These are phyloP conservation scores for Gomphus bonarii DNA, from an alignment of 1,284 basidiomycete genomes.

Conservation along the genomic window DNA sequence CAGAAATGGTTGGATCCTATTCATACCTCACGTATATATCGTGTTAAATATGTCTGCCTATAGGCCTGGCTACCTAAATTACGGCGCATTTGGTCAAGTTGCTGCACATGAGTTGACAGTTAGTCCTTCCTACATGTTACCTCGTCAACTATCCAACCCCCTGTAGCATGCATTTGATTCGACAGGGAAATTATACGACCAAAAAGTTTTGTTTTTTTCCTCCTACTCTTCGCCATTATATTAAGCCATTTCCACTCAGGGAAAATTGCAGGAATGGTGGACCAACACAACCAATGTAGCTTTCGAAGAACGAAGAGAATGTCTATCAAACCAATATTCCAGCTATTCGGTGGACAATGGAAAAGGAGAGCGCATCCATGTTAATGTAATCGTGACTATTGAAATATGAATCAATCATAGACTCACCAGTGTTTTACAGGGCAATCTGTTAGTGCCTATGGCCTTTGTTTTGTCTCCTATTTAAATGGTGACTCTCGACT, in stretches of 20 bases:
- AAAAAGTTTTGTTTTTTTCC: conserved; percentile 23
- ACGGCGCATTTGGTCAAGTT: conserved; percentile 85
- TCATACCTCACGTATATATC: background rate
- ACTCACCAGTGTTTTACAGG: conserved; percentile 30
- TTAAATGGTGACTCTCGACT: conserved; percentile 8
- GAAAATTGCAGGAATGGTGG: conserved; percentile 86
- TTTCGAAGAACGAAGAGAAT: conserved; percentile 78
- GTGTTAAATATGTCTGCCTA: conserved; percentile 3
- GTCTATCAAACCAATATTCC: conserved; percentile 85
- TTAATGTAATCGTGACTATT: conserved; percentile 55
- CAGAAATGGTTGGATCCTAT: conserved; percentile 54
- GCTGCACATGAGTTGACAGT: conserved; percentile 86
- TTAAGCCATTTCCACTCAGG: conserved; percentile 23
- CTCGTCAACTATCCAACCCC: conserved; percentile 4
- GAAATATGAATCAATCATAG: background rate
- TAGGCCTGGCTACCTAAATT: conserved; percentile 82
- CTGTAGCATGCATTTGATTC: conserved; percentile 87
- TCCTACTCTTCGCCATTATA: background rate
- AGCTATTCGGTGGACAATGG: conserved; percentile 79
- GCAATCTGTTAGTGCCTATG: conserved; percentile 47
- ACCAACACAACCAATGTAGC: conserved; percentile 74
- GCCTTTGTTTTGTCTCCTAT: conserved; percentile 11
- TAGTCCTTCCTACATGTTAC: conserved; percentile 16
- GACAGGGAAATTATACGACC: conserved; percentile 74
- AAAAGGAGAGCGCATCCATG: conserved; percentile 72